phyloP scores from a whole-genome alignment of 2,329 filamentous ascomycete species.

The Pyrenophora seminiperda region DNA sequence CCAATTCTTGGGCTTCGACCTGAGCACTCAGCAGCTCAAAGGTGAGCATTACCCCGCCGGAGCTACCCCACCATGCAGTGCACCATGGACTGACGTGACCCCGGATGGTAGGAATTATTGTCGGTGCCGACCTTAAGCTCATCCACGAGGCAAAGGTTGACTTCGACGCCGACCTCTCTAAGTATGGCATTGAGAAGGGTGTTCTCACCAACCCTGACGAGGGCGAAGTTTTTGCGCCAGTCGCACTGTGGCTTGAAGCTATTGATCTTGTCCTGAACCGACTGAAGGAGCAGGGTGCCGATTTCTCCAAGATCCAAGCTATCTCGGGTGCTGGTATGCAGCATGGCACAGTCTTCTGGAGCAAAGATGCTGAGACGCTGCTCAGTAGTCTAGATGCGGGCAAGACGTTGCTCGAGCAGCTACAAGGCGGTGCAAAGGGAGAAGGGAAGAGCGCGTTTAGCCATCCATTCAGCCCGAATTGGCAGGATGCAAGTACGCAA shows the following conservation, averaged over 20 bases:
- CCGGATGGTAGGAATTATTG: slow-evolving; percentile 69
- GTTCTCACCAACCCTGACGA: slow-evolving; percentile 81
- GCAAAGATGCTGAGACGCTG: slow-evolving; percentile 66
- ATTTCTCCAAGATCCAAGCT: slow-evolving; percentile 76
- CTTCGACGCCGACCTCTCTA: slow-evolving; percentile 83
- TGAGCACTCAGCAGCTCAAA: slow-evolving; percentile 97
- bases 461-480: slow-evolving; percentile 89
- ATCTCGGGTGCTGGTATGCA: slow-evolving; percentile 95
- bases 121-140: slow-evolving; percentile 80
- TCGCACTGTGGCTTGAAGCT: slow-evolving; percentile 93
- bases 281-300: slow-evolving; percentile 70
- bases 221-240: slow-evolving; percentile 89
- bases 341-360: slow-evolving; percentile 97
- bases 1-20: slow-evolving; percentile 89
- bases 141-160: slow-evolving; percentile 88
- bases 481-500: slow-evolving; percentile 97
- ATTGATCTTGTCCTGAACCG: slow-evolving; percentile 81
- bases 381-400: slow-evolving; percentile 65
- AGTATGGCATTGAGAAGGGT: slow-evolving; percentile 78
- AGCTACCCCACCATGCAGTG: slow-evolving; percentile 38
- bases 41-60: slow-evolving; percentile 56
- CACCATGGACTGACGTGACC: slow-evolving; percentile 20
- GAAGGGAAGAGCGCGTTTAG: slow-evolving; percentile 68
- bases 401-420: slow-evolving; percentile 72
- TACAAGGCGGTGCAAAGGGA: slow-evolving; percentile 53